phyloP scores from a whole-genome alignment of 2,329 filamentous ascomycete species.

The Bretziella fagacearum region DNA sequence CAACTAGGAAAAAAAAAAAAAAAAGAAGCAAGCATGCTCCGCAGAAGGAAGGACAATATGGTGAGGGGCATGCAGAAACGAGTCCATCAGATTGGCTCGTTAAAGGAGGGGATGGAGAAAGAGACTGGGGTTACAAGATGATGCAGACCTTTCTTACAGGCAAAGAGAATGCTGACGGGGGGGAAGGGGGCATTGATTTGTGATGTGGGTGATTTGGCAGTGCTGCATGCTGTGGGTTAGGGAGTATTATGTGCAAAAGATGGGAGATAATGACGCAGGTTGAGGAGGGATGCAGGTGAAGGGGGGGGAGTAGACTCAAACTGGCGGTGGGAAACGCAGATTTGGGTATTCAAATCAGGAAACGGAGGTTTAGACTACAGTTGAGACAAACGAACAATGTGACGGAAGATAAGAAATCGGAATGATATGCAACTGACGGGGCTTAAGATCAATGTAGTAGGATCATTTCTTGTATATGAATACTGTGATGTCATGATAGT shows the following conservation, averaged over 20 bases:
- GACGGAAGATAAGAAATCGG: too few relatives aligned
- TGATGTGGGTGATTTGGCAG: too few relatives aligned
- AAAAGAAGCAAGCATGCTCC: neutral
- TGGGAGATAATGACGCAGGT: neutral
- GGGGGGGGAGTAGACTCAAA: neutral
- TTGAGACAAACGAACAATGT: neutral
- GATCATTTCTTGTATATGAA: too few relatives aligned
- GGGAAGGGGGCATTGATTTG: neutral
- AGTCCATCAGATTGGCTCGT: neutral
- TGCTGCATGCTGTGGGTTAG: too few relatives aligned
- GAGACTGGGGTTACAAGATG: neutral
- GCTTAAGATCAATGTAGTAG: too few relatives aligned
- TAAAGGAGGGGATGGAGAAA: neutral
- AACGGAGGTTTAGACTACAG: neutral
- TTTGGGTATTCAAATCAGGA: neutral
- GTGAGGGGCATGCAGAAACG: conserved; percentile 1
- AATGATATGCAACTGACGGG: too few relatives aligned
- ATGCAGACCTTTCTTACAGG: neutral
- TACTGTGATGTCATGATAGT: too few relatives aligned
- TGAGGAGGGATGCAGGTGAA: neutral
- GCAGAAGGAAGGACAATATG: neutral
- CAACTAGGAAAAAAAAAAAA: neutral
- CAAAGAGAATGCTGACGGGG: too few relatives aligned
- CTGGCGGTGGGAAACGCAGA: neutral
- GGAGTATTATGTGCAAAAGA: too few relatives aligned